Conservation (phyloP, 164 flowering plant genomes). For the Malania oleifera region DNA sequence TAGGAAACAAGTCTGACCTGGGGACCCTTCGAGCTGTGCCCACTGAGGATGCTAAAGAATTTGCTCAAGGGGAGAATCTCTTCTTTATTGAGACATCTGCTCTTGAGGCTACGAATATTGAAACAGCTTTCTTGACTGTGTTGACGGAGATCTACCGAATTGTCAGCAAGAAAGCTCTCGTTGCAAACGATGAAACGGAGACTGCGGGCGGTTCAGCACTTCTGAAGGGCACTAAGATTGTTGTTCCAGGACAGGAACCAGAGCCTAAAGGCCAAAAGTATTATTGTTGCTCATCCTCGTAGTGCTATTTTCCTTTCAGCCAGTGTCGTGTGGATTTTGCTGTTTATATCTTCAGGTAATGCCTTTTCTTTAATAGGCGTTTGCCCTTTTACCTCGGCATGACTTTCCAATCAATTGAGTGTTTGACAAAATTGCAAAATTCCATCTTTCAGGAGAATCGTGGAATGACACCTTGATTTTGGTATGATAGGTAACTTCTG, state of each 20-base stretch:
- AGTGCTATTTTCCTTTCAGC: background rate
- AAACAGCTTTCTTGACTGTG: slow-evolving; percentile 32
- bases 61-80: slow-evolving; percentile 37
- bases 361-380: background rate
- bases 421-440: background rate
- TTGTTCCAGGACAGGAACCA: slow-evolving; percentile 37
- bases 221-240: slow-evolving; percentile 34
- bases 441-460: slow-evolving; percentile 1
- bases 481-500: background rate
- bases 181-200: slow-evolving; percentile 36
- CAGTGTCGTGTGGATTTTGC: background rate
- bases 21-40: slow-evolving; percentile 34
- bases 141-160: slow-evolving; percentile 43
- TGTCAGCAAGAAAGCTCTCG: slow-evolving; percentile 32
- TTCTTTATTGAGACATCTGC: slow-evolving; percentile 53
- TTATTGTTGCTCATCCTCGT: slow-evolving; percentile 28
- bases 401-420: background rate
- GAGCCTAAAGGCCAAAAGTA: slow-evolving; percentile 9
- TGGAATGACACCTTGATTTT: background rate
- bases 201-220: slow-evolving; percentile 35
- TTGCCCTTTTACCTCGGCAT: background rate
- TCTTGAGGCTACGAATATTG: slow-evolving; percentile 43
- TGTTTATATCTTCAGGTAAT: slow-evolving; percentile 6
- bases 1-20: slow-evolving; percentile 43
- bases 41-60: slow-evolving; percentile 46